Evolutionary conservation across 805 yeast genomes (phyloP).

Genomic region (Metschnikowia arizonensis): DNA sequence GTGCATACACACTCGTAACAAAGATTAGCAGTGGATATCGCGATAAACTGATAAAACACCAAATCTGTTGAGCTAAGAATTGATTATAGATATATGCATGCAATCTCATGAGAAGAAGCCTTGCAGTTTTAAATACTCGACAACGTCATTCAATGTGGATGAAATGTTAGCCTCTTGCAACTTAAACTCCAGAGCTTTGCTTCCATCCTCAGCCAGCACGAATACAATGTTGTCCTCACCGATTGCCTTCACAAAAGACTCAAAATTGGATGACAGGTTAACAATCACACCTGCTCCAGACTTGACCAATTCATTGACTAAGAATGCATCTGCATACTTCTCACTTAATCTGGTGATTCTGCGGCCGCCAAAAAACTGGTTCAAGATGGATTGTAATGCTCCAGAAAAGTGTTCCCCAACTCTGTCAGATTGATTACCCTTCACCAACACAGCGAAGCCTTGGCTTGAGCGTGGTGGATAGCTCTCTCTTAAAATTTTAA

Average conservation of each 20-base stretch:
- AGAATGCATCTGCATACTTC: conserved; percentile 48
- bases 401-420: conserved; percentile 49
- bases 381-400: conserved; percentile 85
- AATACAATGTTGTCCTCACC: conserved; percentile 55
- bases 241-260: conserved; percentile 39
- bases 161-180: conserved; percentile 12
- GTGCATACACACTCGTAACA: not conserved
- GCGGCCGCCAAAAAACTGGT: conserved; percentile 85
- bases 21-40: not conserved
- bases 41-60: not conserved
- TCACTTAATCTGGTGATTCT: conserved; percentile 55
- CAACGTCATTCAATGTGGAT: conserved; percentile 64
- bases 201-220: conserved; percentile 22
- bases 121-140: conserved; percentile 70
- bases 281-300: conserved; percentile 88
- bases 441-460: conserved; percentile 75
- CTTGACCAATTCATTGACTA: conserved; percentile 71
- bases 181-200: conserved; percentile 10
- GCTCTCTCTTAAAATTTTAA: conserved; percentile 80
- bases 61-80: not conserved
- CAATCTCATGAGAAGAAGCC: conserved; percentile 45
- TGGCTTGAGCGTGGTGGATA: conserved; percentile 89
- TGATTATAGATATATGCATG: not conserved
- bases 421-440: conserved; percentile 45
- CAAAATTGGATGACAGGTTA: conserved; percentile 39